These are phyloP conservation scores for Trypanosoma conorhini DNA, from an alignment of 208 protist genomes.

Conservation along the genomic window DNA sequence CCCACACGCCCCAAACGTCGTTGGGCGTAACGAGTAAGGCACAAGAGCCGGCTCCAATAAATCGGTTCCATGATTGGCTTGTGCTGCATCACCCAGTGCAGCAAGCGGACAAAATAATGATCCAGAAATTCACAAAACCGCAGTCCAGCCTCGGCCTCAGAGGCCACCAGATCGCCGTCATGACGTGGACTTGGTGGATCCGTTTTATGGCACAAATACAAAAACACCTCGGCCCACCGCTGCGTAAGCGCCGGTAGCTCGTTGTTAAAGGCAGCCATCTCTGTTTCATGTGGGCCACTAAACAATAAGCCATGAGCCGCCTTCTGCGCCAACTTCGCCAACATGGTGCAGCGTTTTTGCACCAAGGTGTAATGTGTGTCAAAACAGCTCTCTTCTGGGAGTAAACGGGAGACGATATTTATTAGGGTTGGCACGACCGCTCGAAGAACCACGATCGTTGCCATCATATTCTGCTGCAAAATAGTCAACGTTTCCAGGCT, in stretches of 20 bases:
- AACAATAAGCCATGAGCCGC: conserved; percentile 44
- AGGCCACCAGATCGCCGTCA: not conserved
- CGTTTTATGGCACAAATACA: conserved; percentile 2
- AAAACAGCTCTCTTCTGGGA: conserved; percentile 34
- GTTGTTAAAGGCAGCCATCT: conserved; percentile 30
- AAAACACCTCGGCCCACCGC: conserved; percentile 40
- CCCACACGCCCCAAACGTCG: not conserved
- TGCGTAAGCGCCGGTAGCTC: conserved; percentile 35
- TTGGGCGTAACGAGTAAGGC: conserved; percentile 10
- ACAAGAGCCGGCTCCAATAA: conserved; percentile 22
- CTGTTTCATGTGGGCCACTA: conserved; percentile 25
- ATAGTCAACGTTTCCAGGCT: conserved; percentile 12
- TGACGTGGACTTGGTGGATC: not conserved
- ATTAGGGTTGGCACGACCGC: conserved; percentile 39
- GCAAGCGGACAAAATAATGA: conserved; percentile 30
- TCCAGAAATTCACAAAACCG: conserved; percentile 38
- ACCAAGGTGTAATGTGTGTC: conserved; percentile 24
- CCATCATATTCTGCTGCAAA: conserved; percentile 43
- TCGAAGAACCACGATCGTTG: conserved; percentile 33
- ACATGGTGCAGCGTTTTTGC: conserved; percentile 30
- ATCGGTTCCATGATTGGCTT: conserved; percentile 42
- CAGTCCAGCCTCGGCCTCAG: conserved; percentile 25
- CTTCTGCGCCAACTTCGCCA: conserved; percentile 37
- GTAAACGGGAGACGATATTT: conserved; percentile 28
- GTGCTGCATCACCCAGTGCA: conserved; percentile 37